A percentile compares a stretch with the other conserved stretches of the same genome.
phyloP scores from a whole-genome alignment of 345 rosid genomes.

The Eucalyptus urophylla region DNA sequence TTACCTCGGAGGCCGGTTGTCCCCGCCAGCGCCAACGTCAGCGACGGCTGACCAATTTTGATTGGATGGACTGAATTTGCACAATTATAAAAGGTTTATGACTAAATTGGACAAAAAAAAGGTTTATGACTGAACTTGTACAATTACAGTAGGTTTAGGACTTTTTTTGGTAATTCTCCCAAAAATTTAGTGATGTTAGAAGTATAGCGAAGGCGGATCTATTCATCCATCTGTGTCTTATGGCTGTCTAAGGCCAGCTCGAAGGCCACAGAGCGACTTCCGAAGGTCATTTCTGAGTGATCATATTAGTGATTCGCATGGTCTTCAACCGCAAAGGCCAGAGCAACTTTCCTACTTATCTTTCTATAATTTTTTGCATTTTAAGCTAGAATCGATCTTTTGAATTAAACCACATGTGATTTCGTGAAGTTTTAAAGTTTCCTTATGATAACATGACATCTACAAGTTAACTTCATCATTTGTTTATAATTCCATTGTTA shows the following conservation, averaged over 20 bases:
- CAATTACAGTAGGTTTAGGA: no score
- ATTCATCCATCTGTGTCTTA: background rate
- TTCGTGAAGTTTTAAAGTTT: background rate
- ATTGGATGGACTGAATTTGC: no score
- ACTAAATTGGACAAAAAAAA: no score
- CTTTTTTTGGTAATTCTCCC: no score
- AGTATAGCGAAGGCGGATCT: background rate
- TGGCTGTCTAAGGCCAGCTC: background rate
- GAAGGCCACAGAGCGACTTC: background rate
- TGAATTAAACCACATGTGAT: background rate
- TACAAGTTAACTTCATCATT: background rate
- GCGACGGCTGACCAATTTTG: no score
- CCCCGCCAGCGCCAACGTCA: no score
- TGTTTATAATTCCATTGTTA: background rate
- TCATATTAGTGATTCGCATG: background rate
- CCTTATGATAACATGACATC: background rate
- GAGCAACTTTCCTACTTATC: background rate
- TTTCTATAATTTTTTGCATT: background rate
- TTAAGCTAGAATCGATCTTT: background rate
- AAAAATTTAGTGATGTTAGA: background rate
- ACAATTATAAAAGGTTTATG: no score
- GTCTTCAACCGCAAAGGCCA: background rate
- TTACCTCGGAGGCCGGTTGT: no score
- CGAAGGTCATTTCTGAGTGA: background rate
- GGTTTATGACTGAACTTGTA: no score